Evolutionary conservation across 2,329 filamentous ascomycete species (phyloP), one percentile per base, ranked within the genome.

Genomic region (Talaromyces amestolkiae): DNA sequence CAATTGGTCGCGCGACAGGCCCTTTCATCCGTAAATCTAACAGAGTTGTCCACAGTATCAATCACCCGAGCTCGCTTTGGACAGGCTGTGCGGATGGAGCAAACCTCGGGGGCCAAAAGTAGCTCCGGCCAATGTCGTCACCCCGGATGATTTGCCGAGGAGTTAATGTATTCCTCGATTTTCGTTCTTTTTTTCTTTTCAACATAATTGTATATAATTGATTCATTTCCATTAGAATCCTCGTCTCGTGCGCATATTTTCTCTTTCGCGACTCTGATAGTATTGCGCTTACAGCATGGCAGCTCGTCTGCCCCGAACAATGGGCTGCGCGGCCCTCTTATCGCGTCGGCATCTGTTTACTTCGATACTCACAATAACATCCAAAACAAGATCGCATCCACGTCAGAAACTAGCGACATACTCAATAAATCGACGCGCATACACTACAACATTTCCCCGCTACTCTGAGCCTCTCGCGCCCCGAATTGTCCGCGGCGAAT

Each of bases 21-120:
- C 45, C 11, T 10, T 6, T 51, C n/a, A 1, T 10, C 27, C 24
- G 13, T 19, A 3, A 51, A 31, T 27, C 6, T 17, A 3, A 27
- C 24, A 51, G 6, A 51, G 47, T 24, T 24, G 19, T 41, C 27
- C 27, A 31, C 39, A 41, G 15, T 41, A 41, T 41, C 39, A 47
- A 6, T 10, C 19, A 47, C 19, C 43, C 43, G 5, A 47, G 13
- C 43, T 47, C 43, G 3, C 43, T 47, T 19, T 47, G 13, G 19
- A 49, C 22, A 5, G 11, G 6, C 6, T 15, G 47, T 54, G 22
- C 22, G 51, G 8, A 37, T 35, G 31, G 53, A 56, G 37, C 24
- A 45, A 47, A 47, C 45, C 56, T 73, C 72, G 74, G 74, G 60
- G 9, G 51, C 65, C 68, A 74, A 69, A 74, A 75, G 65, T 73